Base-by-base conservation (phyloP, 371 early-diverging fungal genomes). In the Entomophthora muscae region DNA sequence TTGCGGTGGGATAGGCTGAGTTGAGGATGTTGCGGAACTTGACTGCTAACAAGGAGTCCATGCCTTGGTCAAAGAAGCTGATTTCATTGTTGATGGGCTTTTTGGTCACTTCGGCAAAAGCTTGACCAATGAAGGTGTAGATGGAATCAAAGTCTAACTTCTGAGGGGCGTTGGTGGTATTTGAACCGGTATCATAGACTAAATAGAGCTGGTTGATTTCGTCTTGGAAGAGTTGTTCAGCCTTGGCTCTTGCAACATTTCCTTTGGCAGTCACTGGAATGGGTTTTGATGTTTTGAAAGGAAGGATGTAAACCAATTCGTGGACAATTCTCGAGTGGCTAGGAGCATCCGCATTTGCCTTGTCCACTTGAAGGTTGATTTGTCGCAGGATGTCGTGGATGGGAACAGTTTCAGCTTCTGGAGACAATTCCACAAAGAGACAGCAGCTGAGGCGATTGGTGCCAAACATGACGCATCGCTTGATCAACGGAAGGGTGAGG, bases 271-370 rank as follows among this genome's bases (percentile, higher is more conserved):
- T 73, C 32, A 26, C 2, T 70, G 69, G 1, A 74, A 32, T 0
- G 58, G 2, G 24, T 5, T 65, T 57, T n/a, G 66, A 61, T 1
- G 69, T 42, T 1, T 23, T n/a, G 7, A 53, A 52, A 53, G 73
- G 75, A 0, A 78, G 57, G 7, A 76, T 68, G 21, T 72, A 65
- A 0, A 76, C 66, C 73, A 78, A 71, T 55, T 74, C 70, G 1
- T 66, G 68, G 0, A 73, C 21, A 10, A 78, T 64, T 0, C 54
- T 64, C 31, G 72, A 72, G 42, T 76, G 72, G 1, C 51, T 64
- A 1, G 75, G 75, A 23, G 68, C 68, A 28, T 53, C 55, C 23
- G 59, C 62, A 60, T 77, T 78, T 21, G 70, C 72, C 13, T 65
- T 26, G 3, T 68, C 55, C 24, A 75, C 70, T 32, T 64, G 26